These are phyloP conservation scores for Dendrocalamus latiflorus DNA, from an alignment of 202 grass and related monocot genomes.

Conservation along the genomic window DNA sequence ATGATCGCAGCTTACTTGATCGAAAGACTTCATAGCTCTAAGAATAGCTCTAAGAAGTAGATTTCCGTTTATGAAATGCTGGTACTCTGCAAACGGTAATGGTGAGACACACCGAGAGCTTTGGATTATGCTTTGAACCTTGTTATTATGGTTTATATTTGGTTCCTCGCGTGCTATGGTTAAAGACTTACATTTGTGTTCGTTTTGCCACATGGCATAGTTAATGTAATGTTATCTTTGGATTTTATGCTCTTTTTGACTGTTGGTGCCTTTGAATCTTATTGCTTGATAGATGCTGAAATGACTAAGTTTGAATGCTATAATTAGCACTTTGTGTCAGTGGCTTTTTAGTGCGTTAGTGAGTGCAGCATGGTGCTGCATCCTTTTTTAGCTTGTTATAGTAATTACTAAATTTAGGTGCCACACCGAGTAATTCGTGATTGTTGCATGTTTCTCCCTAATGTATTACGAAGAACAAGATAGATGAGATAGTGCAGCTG, in stretches of 20 bases:
- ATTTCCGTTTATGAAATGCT: neutral
- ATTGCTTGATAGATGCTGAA: neutral
- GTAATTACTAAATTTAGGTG: constrained; percentile 15
- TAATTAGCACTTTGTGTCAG: neutral
- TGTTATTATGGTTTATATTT: constrained; percentile 22
- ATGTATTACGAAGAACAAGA: neutral
- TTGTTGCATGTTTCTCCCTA: constrained; percentile 1
- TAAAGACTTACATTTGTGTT: constrained; percentile 9
- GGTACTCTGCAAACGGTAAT: neutral
- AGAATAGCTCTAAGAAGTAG: neutral
- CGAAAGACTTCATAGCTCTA: neutral
- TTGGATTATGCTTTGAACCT: neutral
- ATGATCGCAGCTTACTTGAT: neutral
- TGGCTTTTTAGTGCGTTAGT: neutral
- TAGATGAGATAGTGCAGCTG: neutral
- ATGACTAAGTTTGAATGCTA: constrained; percentile 1
- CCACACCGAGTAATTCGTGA: neutral
- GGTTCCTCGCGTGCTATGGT: neutral
- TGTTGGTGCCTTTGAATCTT: neutral
- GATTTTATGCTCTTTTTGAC: constrained; percentile 10
- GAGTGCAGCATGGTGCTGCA: neutral
- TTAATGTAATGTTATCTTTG: neutral
- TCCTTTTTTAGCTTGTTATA: constrained; percentile 14
- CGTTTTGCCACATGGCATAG: neutral
- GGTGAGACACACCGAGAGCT: neutral